Evolutionary conservation across 768 basidiomycete species (phyloP), one percentile per base, ranked within the genome.

Genomic region (Cystofilobasidium ferigula): DNA sequence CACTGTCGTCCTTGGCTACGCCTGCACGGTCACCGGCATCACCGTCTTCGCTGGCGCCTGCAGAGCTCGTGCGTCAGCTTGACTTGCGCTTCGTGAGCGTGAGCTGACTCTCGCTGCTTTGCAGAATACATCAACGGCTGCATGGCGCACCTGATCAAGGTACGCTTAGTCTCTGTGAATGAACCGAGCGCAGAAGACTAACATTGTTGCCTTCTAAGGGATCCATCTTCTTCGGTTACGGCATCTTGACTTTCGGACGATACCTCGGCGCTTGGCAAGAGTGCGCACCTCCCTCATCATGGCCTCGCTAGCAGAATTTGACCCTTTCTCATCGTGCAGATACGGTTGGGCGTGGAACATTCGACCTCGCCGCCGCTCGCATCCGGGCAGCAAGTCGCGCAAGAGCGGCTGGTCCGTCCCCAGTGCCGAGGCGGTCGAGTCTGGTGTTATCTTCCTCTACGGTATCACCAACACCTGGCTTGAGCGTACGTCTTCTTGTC

Each of bases 301-400:
- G 3, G 18, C 6, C 30, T 6, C 48, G 7, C 51, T n/a, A n/a
- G n/a, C n/a, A n/a, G n/a, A n/a, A n/a, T n/a, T n/a, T n/a, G n/a
- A 54, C 8, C 4, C 32, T 28, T 54, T 4, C 10, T 54, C 30
- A n/a, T n/a, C n/a, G n/a, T n/a, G n/a, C 28, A 84, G 88, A 57
- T 76, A 84, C 35, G 94, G 94, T 5, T 98, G 93, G 93, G 89
- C 94, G 20, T 98, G 93, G 93, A 98, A 98, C 74, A 78, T 81
- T 32, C 78, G 83, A 0, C 86, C 84, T 0, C 73, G 71, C 13
- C 54, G n/a, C 20, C 40, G 38, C 38, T 10, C 5, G 10, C 3
- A 13, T 3, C 8, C 24, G 6, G 48, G 5, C 48, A 28, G n/a
- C 24, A 57, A 34, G 7, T 26, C 30, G 3, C 56, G 51, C 32